A percentile compares a stretch with the other conserved stretches of the same genome.
These are phyloP conservation scores for Entonaema liquescens DNA, from an alignment of 495 filamentous ascomycete genomes.

Conservation along the genomic window DNA sequence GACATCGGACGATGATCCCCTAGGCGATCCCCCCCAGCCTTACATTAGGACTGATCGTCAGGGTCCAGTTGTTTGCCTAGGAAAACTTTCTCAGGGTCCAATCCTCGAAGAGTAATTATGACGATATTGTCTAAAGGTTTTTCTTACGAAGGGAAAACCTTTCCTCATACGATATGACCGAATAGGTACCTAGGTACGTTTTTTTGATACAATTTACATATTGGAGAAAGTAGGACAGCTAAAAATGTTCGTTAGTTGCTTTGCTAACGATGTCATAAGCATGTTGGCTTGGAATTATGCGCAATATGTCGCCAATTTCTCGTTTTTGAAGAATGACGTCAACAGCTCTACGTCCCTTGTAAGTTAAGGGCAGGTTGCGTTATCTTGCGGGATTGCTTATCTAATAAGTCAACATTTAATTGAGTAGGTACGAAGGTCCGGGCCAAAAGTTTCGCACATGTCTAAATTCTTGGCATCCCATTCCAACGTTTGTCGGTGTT, in stretches of 20 bases:
- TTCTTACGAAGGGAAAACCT: background rate
- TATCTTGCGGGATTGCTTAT: background rate
- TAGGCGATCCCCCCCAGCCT: conserved; percentile 24
- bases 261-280: background rate
- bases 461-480: too few species aligned
- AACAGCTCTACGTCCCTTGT: background rate
- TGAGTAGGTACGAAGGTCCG: too few species aligned
- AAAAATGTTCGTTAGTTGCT: too few species aligned
- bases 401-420: background rate
- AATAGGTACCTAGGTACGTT: background rate
- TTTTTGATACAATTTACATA: too few species aligned
- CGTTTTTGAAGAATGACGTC: conserved; percentile 26
- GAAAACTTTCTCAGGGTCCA: conserved; percentile 5
- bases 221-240: background rate
- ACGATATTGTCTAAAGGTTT: conserved; percentile 7
- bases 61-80: conserved; percentile 30
- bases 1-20: conserved; percentile 3
- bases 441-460: too few species aligned
- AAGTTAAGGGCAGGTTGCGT: background rate
- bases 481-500: too few species aligned
- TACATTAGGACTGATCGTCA: conserved; percentile 31
- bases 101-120: background rate
- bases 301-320: background rate
- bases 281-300: too few species aligned
- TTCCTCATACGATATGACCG: background rate